phyloP scores from a whole-genome alignment of 306 rosid genomes.

The Vigna radiata region DNA sequence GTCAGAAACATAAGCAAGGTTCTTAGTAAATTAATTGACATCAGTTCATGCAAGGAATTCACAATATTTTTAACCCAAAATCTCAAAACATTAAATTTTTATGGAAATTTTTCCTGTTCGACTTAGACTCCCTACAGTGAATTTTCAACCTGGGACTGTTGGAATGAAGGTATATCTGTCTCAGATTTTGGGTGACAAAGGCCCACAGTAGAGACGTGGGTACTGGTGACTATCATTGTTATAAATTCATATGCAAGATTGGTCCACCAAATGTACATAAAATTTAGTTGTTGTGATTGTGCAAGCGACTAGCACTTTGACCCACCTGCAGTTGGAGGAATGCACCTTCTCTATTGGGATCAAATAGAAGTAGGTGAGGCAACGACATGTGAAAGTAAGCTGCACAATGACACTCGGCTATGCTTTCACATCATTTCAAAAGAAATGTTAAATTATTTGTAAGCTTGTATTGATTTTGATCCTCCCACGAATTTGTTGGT shows the following conservation, averaged over 20 bases:
- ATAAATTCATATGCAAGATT: conserved; percentile 45
- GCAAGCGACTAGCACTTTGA: conserved; percentile 56
- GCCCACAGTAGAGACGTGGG: conserved; percentile 63
- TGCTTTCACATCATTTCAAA: conserved; percentile 58
- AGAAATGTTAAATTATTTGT: conserved; percentile 39
- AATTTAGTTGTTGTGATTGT: conserved; percentile 58
- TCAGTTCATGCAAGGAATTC: too few species aligned
- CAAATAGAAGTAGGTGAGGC: conserved; percentile 52
- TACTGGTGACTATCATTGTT: conserved; percentile 58
- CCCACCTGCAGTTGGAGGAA: conserved; percentile 87
- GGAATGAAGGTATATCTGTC: conserved; percentile 45
- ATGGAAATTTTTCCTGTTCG: too few species aligned
- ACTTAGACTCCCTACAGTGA: background rate
- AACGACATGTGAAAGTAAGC: conserved; percentile 64
- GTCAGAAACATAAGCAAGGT: conserved; percentile 10
- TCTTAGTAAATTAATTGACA: background rate
- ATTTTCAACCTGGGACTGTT: conserved; percentile 53
- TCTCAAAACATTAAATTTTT: too few species aligned
- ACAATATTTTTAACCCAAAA: too few species aligned
- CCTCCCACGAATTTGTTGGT: conserved; percentile 56
- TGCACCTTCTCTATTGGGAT: conserved; percentile 72
- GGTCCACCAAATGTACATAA: conserved; percentile 54
- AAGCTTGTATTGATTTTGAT: conserved; percentile 46
- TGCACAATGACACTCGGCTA: conserved; percentile 58
- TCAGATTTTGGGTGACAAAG: conserved; percentile 49